Evolutionary conservation across 2,329 filamentous ascomycete genomes (phyloP).

Genomic region (Aspergillus versicolor): DNA sequence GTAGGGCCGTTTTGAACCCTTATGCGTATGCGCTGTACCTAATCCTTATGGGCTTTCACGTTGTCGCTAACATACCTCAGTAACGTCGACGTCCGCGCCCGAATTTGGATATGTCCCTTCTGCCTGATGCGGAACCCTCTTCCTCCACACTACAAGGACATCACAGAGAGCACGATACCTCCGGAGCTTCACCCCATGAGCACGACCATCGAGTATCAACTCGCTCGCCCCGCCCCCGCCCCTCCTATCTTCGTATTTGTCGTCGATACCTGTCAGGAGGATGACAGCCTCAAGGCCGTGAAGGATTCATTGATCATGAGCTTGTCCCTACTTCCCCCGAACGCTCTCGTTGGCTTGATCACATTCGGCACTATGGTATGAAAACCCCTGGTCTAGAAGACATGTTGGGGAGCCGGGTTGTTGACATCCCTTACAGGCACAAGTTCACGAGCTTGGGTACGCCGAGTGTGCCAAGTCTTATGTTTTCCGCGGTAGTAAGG

Average conservation of each 20-base stretch:
- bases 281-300: conserved; percentile 65
- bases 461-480: conserved; percentile 98
- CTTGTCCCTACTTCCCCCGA: conserved; percentile 61
- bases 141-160: conserved; percentile 68
- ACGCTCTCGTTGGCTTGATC: conserved; percentile 64
- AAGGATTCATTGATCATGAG: conserved; percentile 68
- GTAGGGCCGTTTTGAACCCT: conserved; percentile 91
- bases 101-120: conserved; percentile 69
- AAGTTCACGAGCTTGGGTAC: conserved; percentile 97
- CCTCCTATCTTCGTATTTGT: conserved; percentile 69
- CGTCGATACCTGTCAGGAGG: conserved; percentile 69
- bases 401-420: conserved; percentile 9
- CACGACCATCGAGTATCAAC: conserved; percentile 66
- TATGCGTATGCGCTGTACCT: conserved; percentile 69
- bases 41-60: neutral
- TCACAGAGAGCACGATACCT: conserved; percentile 64
- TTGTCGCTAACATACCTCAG: conserved; percentile 37
- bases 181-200: conserved; percentile 64
- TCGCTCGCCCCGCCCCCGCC: conserved; percentile 61
- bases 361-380: conserved; percentile 84
- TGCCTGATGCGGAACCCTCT: conserved; percentile 66
- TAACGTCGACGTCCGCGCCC: conserved; percentile 65
- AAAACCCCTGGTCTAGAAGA: neutral
- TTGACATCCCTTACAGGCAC: conserved; percentile 56
- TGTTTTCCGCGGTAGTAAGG: conserved; percentile 96